phyloP scores from a whole-genome alignment of 495 filamentous ascomycete genomes.

The Aspergillus hancockii region DNA sequence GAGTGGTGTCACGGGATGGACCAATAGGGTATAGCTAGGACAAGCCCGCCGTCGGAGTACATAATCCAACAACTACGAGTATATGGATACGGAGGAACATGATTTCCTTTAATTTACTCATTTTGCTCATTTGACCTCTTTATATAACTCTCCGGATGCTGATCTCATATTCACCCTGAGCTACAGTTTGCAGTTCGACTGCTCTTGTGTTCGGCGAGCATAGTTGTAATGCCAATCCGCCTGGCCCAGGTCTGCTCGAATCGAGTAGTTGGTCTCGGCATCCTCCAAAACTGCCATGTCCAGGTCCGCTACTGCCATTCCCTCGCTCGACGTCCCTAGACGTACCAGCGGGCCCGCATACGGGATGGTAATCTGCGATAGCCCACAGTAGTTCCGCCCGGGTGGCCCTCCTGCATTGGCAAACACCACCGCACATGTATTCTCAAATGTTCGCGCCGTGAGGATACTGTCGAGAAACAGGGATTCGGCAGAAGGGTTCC shows the following conservation, averaged over 20 bases:
- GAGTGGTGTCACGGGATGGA: constrained; percentile 19
- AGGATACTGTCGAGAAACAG: constrained; percentile 9
- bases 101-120: too few relatives aligned
- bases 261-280: constrained; percentile 7
- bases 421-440: constrained; percentile 12
- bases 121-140: background rate
- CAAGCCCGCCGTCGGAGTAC: background rate
- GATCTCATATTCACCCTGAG: too few relatives aligned
- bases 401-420: constrained; percentile 9
- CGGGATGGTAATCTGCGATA: constrained; percentile 8
- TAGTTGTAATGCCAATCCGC: constrained; percentile 9
- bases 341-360: constrained; percentile 7
- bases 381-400: constrained; percentile 10
- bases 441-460: constrained; percentile 8
- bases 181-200: constrained; percentile 3
- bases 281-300: constrained; percentile 7
- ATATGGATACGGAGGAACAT: too few relatives aligned
- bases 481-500: constrained; percentile 3
- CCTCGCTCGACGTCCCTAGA: constrained; percentile 2
- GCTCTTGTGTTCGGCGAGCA: background rate
- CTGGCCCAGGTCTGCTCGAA: constrained; percentile 7
- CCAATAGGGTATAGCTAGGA: background rate
- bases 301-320: constrained; percentile 4
- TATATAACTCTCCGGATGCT: background rate
- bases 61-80: too few relatives aligned